Percentiles rank a stretch among this genome's conserved stretches.
Evolutionary conservation across 176 grass and related monocot genomes (phyloP).

Genomic region (Oryza officinalis): DNA sequence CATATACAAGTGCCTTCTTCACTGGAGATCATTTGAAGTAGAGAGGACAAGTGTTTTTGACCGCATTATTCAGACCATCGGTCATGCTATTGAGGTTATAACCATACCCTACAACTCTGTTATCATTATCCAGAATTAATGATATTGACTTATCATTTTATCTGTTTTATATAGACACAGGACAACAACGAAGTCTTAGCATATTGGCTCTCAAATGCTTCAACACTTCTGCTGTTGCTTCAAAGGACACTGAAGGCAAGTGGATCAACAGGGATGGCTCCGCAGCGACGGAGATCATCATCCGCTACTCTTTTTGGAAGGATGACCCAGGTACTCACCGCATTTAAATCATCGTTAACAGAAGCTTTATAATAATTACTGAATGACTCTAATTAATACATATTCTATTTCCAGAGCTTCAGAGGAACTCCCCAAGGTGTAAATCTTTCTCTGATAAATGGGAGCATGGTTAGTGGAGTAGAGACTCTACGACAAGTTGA

Average conservation of each 20-base stretch:
- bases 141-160: constrained; percentile 34
- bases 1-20: constrained; percentile 99
- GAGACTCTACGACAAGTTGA: constrained; percentile 90
- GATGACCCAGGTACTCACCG: constrained; percentile 80
- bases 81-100: constrained; percentile 97
- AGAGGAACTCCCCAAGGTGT: constrained; percentile 92
- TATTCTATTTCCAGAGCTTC: constrained; percentile 73
- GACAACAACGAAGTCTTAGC: constrained; percentile 94
- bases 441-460: constrained; percentile 83
- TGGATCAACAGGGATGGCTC: constrained; percentile 90
- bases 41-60: constrained; percentile 99
- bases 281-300: constrained; percentile 82
- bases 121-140: constrained; percentile 8
- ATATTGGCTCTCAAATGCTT: constrained; percentile 99
- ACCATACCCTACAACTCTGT: constrained; percentile 24
- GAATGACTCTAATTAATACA: constrained; percentile 28
- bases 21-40: constrained; percentile 99
- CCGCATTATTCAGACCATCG: constrained; percentile 99
- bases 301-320: constrained; percentile 97
- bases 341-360: constrained; percentile 28
- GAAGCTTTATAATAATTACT: constrained; percentile 35
- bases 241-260: constrained; percentile 94
- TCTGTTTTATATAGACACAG: constrained; percentile 80
- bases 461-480: constrained; percentile 73
- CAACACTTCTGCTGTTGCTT: constrained; percentile 84